These are phyloP conservation scores for Cadophora sp. DNA, from an alignment of 2,329 filamentous ascomycete species.

Conservation along the genomic window DNA sequence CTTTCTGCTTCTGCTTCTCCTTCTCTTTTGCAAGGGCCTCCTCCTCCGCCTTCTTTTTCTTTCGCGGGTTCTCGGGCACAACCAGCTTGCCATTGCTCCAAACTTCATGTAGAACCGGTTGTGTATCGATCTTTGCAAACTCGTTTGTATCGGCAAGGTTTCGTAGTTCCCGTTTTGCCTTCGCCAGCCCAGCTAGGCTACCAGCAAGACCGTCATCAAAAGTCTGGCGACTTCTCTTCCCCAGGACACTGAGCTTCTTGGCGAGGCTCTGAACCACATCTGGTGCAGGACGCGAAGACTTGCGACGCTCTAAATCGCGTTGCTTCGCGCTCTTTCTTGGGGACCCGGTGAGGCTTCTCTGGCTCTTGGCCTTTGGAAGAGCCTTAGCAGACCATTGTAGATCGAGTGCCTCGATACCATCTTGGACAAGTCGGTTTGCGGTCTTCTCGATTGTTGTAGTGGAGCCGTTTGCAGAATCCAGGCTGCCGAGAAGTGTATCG, in stretches of 20 bases:
- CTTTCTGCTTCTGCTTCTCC: slow-evolving; percentile 7
- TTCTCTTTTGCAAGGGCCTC: slow-evolving; percentile 33
- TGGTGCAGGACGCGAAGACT: slow-evolving; percentile 52
- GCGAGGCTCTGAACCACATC: slow-evolving; percentile 51
- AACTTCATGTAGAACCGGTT: slow-evolving; percentile 62
- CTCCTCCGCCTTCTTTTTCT: slow-evolving; percentile 46
- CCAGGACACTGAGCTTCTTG: slow-evolving; percentile 58
- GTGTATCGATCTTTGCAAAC: slow-evolving; percentile 63
- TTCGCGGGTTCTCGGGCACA: slow-evolving; percentile 46
- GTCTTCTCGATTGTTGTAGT: slow-evolving; percentile 38
- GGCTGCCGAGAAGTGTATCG: slow-evolving; percentile 43
- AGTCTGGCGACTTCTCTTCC: slow-evolving; percentile 65
- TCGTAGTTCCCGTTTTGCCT: slow-evolving; percentile 62
- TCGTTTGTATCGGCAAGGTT: slow-evolving; percentile 69
- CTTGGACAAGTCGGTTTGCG: slow-evolving; percentile 42
- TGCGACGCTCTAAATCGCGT: slow-evolving; percentile 41
- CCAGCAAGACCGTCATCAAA: slow-evolving; percentile 50
- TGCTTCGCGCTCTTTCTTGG: slow-evolving; percentile 40
- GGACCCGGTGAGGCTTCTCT: slow-evolving; percentile 35
- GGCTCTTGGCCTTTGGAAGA: slow-evolving; percentile 46
- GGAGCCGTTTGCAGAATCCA: slow-evolving; percentile 41
- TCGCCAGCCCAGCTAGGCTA: slow-evolving; percentile 44
- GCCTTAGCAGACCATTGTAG: slow-evolving; percentile 51
- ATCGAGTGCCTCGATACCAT: slow-evolving; percentile 55
- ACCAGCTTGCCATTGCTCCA: slow-evolving; percentile 72